phyloP scores from a whole-genome alignment of 805 yeast species.

The Candida ovalis region DNA sequence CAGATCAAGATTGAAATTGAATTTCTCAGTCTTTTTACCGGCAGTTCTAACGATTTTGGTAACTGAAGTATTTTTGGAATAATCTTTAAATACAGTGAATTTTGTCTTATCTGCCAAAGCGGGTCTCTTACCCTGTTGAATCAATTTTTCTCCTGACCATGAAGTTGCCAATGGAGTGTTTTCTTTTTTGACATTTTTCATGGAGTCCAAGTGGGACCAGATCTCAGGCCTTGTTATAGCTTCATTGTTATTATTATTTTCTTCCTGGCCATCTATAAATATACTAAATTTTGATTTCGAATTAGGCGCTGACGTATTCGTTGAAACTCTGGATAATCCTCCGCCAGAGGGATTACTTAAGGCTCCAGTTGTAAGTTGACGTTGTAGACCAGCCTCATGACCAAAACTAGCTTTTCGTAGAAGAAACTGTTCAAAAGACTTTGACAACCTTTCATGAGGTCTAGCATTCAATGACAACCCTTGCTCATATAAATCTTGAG shows the following conservation, averaged over 20 bases:
- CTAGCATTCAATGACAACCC: constrained; percentile 64
- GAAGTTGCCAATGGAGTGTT: constrained; percentile 51
- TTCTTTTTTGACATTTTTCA: constrained; percentile 56
- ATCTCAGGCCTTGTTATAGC: constrained; percentile 21
- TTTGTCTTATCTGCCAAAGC: constrained; percentile 5
- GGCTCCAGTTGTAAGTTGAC: constrained; percentile 4
- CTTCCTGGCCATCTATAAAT: constrained; percentile 13
- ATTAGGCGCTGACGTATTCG: constrained; percentile 11
- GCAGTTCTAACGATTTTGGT: constrained; percentile 48
- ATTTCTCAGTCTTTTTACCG: constrained; percentile 58
- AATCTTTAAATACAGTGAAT: constrained; percentile 38
- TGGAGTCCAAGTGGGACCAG: constrained; percentile 48
- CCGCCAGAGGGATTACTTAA: constrained; percentile 22
- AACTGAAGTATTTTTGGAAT: constrained; percentile 33
- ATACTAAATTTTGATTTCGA: constrained; percentile 17
- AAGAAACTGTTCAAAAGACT: constrained; percentile 42
- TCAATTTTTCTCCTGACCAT: constrained; percentile 62
- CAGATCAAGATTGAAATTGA: constrained; percentile 57
- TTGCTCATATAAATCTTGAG: constrained; percentile 51
- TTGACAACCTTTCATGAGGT: constrained; percentile 49
- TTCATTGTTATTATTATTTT: neutral
- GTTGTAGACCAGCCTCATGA: neutral
- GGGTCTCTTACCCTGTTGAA: constrained; percentile 31
- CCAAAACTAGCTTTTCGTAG: constrained; percentile 31
- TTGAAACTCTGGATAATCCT: constrained; percentile 12